Percentiles rank a stretch among this genome's conserved stretches.
phyloP scores from a whole-genome alignment of 495 filamentous ascomycete species.

The Rhypophila decipiens region DNA sequence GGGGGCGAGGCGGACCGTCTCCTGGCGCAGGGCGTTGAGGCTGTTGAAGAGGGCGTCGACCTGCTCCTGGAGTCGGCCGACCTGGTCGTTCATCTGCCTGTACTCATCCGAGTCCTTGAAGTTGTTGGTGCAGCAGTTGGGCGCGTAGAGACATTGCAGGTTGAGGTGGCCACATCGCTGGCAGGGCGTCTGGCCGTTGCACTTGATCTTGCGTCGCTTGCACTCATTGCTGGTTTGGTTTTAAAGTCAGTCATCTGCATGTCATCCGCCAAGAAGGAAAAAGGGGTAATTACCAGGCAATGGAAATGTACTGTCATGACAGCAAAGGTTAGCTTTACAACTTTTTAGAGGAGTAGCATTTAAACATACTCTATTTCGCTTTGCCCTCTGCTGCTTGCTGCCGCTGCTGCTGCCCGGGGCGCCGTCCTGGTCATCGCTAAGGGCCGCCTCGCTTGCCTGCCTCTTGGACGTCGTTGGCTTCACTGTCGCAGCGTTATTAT shows the following conservation, averaged over 20 bases:
- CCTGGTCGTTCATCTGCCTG: constrained; percentile 67
- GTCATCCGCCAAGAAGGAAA: neutral
- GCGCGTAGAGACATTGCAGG: constrained; percentile 79
- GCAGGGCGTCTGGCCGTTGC: constrained; percentile 79
- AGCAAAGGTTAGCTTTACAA: neutral
- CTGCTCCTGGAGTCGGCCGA: constrained; percentile 72
- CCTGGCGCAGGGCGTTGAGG: constrained; percentile 57
- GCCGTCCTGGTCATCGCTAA: constrained; percentile 23
- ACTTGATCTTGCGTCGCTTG: constrained; percentile 88
- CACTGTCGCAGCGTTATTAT: neutral
- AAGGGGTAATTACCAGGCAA: constrained; percentile 64
- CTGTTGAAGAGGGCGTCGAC: constrained; percentile 68
- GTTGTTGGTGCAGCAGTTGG: constrained; percentile 74
- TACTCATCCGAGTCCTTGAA: constrained; percentile 91
- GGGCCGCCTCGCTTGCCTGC: constrained; percentile 12
- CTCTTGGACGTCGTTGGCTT: constrained; percentile 9
- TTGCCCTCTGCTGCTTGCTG: constrained; percentile 49
- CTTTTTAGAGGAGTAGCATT: neutral
- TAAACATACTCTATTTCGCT: constrained; percentile 47
- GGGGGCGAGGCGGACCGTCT: constrained; percentile 33
- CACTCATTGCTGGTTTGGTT: constrained; percentile 77
- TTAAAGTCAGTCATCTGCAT: neutral
- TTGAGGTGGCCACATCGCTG: constrained; percentile 76
- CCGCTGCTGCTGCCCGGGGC: constrained; percentile 26
- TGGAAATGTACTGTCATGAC: constrained; percentile 69